phyloP scores from a whole-genome alignment of 1,284 basidiomycete species.

The Pseudozyma flocculosa region DNA sequence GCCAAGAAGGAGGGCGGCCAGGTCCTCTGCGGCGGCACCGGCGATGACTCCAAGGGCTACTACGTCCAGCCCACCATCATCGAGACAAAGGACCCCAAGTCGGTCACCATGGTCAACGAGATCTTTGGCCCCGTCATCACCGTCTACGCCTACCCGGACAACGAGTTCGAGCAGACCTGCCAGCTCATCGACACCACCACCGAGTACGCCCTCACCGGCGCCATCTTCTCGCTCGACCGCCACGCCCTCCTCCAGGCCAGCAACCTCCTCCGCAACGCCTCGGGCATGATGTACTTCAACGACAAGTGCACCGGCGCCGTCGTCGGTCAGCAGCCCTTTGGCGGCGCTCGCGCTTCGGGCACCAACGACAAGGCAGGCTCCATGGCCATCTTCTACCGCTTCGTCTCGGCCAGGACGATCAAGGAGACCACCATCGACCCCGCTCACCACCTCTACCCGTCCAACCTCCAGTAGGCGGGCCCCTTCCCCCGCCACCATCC shows the following conservation, averaged over 20 bases:
- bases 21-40: conserved; percentile 79
- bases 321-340: conserved; percentile 84
- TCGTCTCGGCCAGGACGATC: conserved; percentile 77
- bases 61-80: conserved; percentile 94
- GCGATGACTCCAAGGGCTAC: conserved; percentile 86
- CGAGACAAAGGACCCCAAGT: conserved; percentile 85
- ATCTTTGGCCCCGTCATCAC: conserved; percentile 97
- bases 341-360: conserved; percentile 86
- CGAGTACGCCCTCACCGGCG: conserved; percentile 71
- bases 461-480: conserved; percentile 41
- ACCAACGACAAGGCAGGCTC: conserved; percentile 98
- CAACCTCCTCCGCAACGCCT: conserved; percentile 55
- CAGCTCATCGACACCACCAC: conserved; percentile 85
- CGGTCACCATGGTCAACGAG: conserved; percentile 89
- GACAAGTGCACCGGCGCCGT: conserved; percentile 78
- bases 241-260: conserved; percentile 49
- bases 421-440: conserved; percentile 73
- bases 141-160: conserved; percentile 62
- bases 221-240: conserved; percentile 56
- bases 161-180: conserved; percentile 78
- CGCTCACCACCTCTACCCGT: conserved; percentile 48
- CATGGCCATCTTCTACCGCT: conserved; percentile 69
- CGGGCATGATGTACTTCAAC: conserved; percentile 59
- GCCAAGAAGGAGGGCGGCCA: conserved; percentile 87
- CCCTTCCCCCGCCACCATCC: no score